These are phyloP conservation scores for Talaromyces sp. DNA, from an alignment of 2,329 filamentous ascomycete species.

Conservation along the genomic window DNA sequence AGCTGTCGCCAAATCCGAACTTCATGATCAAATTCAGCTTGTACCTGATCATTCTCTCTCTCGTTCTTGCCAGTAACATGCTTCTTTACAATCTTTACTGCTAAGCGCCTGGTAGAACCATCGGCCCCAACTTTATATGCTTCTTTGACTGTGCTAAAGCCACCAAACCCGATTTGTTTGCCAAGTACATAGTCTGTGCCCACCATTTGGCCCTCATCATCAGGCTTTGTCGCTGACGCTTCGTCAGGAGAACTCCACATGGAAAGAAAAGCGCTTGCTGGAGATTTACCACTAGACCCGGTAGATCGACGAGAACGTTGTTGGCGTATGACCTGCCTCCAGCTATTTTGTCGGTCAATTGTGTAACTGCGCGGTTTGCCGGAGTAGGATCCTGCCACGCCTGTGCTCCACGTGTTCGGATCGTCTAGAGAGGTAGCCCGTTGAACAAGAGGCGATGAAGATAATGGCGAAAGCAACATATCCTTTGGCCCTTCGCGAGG, in stretches of 20 bases:
- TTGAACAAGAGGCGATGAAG: conserved; percentile 36
- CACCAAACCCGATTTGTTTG: conserved; percentile 62
- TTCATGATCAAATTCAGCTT: conserved; percentile 67
- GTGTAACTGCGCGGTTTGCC: conserved; percentile 36
- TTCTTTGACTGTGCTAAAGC: conserved; percentile 65
- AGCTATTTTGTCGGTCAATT: conserved; percentile 32
- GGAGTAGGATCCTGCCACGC: conserved; percentile 30
- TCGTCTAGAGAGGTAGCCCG: conserved; percentile 39
- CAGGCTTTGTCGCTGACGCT: conserved; percentile 46
- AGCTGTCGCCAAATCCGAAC: conserved; percentile 65
- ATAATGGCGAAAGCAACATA: conserved; percentile 37
- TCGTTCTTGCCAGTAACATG: conserved; percentile 54
- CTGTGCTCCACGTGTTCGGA: conserved; percentile 39
- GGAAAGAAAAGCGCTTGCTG: conserved; percentile 57
- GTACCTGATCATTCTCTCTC: conserved; percentile 61
- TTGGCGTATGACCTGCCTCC: conserved; percentile 33
- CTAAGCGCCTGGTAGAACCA: conserved; percentile 51
- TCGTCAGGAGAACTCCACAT: conserved; percentile 45
- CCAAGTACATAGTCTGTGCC: conserved; percentile 65
- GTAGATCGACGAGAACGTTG: conserved; percentile 47
- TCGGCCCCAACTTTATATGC: conserved; percentile 59
- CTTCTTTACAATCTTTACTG: conserved; percentile 67
- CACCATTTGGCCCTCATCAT: conserved; percentile 66
- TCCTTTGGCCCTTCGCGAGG: conserved; percentile 32
- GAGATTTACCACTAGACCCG: conserved; percentile 52